Conservation (phyloP, 176 grass and related monocot species). For the Carex cristatella region DNA sequence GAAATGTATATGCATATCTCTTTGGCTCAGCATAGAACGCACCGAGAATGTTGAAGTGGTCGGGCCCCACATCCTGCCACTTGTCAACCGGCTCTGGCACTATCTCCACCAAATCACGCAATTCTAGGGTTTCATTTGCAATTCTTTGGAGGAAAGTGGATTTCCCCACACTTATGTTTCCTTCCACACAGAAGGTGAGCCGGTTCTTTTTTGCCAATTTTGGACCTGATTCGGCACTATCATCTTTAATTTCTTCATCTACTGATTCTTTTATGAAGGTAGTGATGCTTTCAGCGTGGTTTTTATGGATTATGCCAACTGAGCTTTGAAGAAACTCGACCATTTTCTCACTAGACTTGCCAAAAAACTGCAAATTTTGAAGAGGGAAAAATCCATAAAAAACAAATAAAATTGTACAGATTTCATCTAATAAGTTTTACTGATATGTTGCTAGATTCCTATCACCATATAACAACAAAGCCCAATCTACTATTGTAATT, state of each 20-base stretch:
- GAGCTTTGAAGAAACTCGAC: constrained; percentile 82
- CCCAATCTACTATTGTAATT: neutral
- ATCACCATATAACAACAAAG: neutral
- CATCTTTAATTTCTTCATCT: constrained; percentile 47
- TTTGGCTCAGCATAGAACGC: constrained; percentile 84
- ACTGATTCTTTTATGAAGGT: constrained; percentile 91
- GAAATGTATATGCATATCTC: constrained; percentile 95
- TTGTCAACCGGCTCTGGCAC: constrained; percentile 85
- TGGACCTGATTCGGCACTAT: constrained; percentile 35
- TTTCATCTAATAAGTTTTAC: neutral
- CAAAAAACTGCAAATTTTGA: constrained; percentile 61
- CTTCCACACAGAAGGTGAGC: constrained; percentile 96
- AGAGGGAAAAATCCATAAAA: neutral
- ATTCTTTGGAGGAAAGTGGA: constrained; percentile 90
- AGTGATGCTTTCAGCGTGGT: constrained; percentile 86
- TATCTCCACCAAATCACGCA: constrained; percentile 91
- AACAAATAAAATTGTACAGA: neutral
- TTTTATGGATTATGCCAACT: constrained; percentile 93
- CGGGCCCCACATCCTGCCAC: constrained; percentile 94
- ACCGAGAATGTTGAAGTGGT: constrained; percentile 97
- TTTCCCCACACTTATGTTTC: constrained; percentile 97
- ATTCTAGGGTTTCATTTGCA: constrained; percentile 94
- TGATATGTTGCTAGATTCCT: neutral
- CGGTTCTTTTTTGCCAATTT: constrained; percentile 50
- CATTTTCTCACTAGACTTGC: constrained; percentile 77